Percentiles rank a stretch among this genome's conserved stretches.
These are phyloP conservation scores for Dentipellis fragilis DNA, from an alignment of 768 basidiomycete species.

Conservation along the genomic window DNA sequence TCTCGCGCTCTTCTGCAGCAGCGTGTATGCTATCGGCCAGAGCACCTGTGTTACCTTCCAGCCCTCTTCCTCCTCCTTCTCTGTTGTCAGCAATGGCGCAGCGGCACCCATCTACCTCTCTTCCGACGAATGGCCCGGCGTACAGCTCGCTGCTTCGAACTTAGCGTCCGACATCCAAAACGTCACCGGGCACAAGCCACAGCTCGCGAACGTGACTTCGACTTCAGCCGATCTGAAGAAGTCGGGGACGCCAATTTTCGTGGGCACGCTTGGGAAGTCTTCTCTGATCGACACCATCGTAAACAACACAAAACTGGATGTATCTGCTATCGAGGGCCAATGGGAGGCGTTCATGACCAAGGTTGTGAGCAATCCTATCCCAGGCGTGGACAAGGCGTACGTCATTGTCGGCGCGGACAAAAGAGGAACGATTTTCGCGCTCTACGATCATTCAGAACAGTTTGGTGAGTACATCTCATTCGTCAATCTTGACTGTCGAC, in stretches of 20 bases:
- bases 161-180: slow-evolving; percentile 53
- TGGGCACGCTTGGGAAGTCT: slow-evolving; percentile 55
- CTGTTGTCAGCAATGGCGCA: slow-evolving; percentile 33
- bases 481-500: not conserved
- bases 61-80: slow-evolving; percentile 24
- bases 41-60: slow-evolving; percentile 36
- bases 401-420: slow-evolving; percentile 64
- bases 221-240: slow-evolving; percentile 15
- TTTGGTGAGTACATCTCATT: slow-evolving; percentile 30
- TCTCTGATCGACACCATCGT: slow-evolving; percentile 42
- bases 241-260: slow-evolving; percentile 37
- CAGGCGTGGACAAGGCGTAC: slow-evolving; percentile 50
- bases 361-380: slow-evolving; percentile 44
- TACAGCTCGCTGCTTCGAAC: slow-evolving; percentile 48
- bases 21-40: slow-evolving; percentile 37
- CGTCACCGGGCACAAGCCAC: slow-evolving; percentile 45
- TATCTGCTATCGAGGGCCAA: slow-evolving; percentile 45
- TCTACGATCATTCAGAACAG: slow-evolving; percentile 64
- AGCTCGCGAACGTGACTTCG: slow-evolving; percentile 35
- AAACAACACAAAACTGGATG: slow-evolving; percentile 42
- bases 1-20: not conserved
- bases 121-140: slow-evolving; percentile 52
- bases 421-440: slow-evolving; percentile 54
- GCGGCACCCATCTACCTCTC: slow-evolving; percentile 42
- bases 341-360: slow-evolving; percentile 57